Percentiles rank a stretch among this genome's conserved stretches.
phyloP scores from a whole-genome alignment of 2,329 filamentous ascomycete species.

The Dactylonectria macrodidyma region DNA sequence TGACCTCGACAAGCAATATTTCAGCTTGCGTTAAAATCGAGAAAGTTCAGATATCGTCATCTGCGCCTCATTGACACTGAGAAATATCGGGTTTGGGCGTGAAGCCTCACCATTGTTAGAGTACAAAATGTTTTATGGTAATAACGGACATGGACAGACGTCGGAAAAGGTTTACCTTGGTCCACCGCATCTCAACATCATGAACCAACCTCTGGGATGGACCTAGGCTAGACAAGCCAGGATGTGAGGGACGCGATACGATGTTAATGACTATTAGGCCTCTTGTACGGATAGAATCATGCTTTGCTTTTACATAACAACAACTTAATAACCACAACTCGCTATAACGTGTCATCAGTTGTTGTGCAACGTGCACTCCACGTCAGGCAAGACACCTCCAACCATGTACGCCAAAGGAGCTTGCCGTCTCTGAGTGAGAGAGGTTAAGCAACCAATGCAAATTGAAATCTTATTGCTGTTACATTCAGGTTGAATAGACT shows the following conservation, averaged over 20 bases:
- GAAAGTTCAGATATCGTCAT: not conserved
- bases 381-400: not conserved
- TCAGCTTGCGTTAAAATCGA: conserved; percentile 2
- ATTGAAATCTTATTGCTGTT: not conserved
- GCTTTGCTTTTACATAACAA: conserved; percentile 7
- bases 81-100: not conserved
- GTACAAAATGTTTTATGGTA: conserved; percentile 46
- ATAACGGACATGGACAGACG: conserved; percentile 38
- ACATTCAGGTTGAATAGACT: not conserved
- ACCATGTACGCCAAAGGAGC: not conserved
- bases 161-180: conserved; percentile 22
- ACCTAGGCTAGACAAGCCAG: not conserved
- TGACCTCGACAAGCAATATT: conserved; percentile 1
- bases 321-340: conserved; percentile 10
- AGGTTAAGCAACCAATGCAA: not conserved
- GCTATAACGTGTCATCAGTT: not conserved
- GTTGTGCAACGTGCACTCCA: not conserved
- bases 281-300: conserved; percentile 26
- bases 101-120: conserved; percentile 29
- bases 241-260: conserved; percentile 9
- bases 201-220: not conserved
- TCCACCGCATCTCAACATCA: not conserved
- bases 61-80: not conserved
- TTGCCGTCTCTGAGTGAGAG: not conserved
- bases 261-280: conserved; percentile 14